phyloP scores from a whole-genome alignment of 768 basidiomycete genomes.

The Termitomyces sp. region DNA sequence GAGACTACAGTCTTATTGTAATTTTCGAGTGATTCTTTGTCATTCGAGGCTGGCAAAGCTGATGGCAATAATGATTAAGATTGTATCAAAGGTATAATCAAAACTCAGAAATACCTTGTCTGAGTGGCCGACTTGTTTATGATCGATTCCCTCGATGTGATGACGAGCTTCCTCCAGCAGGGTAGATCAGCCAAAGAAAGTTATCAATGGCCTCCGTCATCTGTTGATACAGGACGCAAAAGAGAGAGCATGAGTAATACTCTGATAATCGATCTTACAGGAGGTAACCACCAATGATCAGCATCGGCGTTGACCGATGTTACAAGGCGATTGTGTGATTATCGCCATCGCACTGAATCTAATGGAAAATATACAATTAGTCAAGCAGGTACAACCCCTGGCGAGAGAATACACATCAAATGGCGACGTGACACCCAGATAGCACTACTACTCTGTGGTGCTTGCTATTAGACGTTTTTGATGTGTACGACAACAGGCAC shows the following conservation, averaged over 20 bases:
- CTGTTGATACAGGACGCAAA: background rate
- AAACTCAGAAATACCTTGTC: background rate
- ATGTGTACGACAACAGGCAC: background rate
- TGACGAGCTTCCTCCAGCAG: background rate
- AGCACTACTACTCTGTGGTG: background rate
- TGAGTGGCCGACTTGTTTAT: background rate
- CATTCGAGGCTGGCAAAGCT: background rate
- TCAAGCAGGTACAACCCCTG: background rate
- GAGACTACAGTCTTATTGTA: background rate
- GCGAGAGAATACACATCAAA: background rate
- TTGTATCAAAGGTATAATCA: background rate
- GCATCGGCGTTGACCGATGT: background rate
- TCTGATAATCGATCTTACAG: background rate
- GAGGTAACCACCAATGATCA: background rate
- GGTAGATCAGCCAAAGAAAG: background rate
- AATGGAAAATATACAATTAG: background rate
- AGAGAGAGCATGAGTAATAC: background rate
- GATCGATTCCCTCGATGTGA: background rate
- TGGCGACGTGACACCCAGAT: background rate
- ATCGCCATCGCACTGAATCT: background rate
- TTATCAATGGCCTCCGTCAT: background rate
- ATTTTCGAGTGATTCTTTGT: background rate
- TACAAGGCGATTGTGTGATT: background rate
- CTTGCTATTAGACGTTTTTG: background rate
- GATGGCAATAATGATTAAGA: no score